Conservation (phyloP, 1,284 basidiomycete genomes). For the Leccinum pallidistipes region DNA sequence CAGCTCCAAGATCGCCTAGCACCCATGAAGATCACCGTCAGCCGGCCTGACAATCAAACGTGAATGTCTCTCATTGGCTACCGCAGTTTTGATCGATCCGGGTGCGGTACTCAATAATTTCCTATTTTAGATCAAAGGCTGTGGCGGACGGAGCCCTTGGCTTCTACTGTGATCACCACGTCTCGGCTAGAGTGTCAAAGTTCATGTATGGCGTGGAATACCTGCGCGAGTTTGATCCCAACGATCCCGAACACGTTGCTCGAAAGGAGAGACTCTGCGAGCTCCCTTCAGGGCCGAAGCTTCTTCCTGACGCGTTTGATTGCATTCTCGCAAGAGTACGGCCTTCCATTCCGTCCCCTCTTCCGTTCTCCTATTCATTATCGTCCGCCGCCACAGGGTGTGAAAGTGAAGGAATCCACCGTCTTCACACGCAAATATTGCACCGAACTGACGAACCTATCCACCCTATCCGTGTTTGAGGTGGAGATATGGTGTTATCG, state of each 20-base stretch:
- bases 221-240: no score
- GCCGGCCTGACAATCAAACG: conserved; percentile 76
- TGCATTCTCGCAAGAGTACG: conserved; percentile 69
- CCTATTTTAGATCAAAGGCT: conserved; percentile 62
- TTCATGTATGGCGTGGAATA: no score
- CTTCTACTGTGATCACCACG: conserved; percentile 35
- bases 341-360: conserved; percentile 9
- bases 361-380: conserved; percentile 6
- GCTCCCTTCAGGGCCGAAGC: conserved; percentile 69
- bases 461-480: conserved; percentile 74
- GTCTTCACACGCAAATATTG: conserved; percentile 59
- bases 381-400: conserved; percentile 41
- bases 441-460: conserved; percentile 73
- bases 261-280: conserved; percentile 42
- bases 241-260: no score
- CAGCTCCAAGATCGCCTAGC: conserved; percentile 68
- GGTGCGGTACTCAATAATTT: conserved; percentile 9
- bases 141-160: conserved; percentile 80
- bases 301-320: conserved; percentile 76
- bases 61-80: conserved; percentile 34
- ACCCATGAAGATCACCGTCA: conserved; percentile 57
- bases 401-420: conserved; percentile 75
- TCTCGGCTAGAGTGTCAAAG: no score
- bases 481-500: conserved; percentile 81
- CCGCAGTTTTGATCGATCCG: not conserved